Conservation (phyloP, 2,329 filamentous ascomycete genomes). For the Thelonectria discophora region DNA sequence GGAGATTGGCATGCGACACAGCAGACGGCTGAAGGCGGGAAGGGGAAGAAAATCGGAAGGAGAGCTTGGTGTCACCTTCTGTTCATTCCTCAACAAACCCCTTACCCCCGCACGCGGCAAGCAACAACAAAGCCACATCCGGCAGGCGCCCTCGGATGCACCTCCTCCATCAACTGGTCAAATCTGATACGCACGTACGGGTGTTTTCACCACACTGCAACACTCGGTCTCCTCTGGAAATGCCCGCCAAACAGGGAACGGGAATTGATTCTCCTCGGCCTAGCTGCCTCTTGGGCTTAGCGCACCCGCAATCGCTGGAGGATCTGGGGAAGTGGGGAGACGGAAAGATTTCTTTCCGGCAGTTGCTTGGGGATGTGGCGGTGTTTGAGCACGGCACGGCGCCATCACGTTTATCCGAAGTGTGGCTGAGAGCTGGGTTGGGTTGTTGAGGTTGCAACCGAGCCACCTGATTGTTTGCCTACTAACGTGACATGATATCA, state of each 20-base stretch:
- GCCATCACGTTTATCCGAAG: neutral
- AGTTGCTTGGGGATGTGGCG: conserved; percentile 14
- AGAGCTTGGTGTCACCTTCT: conserved; percentile 10
- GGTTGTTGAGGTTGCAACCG: neutral
- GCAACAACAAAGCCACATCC: neutral
- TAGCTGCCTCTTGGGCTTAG: conserved; percentile 20
- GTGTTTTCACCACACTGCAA: conserved; percentile 25
- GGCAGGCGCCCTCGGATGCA: neutral
- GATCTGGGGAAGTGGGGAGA: conserved; percentile 27
- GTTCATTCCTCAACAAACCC: conserved; percentile 19
- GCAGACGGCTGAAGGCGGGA: conserved; percentile 1
- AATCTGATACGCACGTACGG: conserved; percentile 10
- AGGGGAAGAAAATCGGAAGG: conserved; percentile 10
- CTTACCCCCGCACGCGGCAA: conserved; percentile 26
- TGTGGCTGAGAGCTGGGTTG: neutral
- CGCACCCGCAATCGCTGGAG: conserved; percentile 22
- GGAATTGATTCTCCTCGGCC: conserved; percentile 11
- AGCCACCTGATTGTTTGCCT: too few species aligned
- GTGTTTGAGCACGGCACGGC: neutral
- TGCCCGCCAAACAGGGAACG: conserved; percentile 6
- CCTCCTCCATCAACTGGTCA: neutral
- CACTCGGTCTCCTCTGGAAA: conserved; percentile 2
- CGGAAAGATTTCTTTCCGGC: conserved; percentile 2
- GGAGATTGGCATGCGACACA: conserved; percentile 16
- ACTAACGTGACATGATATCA: too few species aligned